These are phyloP conservation scores for Penicillium expansum DNA, from an alignment of 2,329 filamentous ascomycete species.

Conservation along the genomic window DNA sequence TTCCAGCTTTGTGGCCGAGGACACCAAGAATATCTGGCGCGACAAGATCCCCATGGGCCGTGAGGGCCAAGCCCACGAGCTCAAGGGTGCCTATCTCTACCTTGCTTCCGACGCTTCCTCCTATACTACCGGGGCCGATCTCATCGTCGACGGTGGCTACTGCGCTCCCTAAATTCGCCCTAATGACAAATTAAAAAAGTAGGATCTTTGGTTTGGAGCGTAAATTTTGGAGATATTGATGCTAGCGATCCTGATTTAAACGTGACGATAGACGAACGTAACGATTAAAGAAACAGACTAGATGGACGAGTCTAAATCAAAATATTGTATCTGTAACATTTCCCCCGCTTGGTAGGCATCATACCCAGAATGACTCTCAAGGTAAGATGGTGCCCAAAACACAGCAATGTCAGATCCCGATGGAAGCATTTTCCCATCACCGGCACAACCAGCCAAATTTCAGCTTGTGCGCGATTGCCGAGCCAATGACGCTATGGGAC, in stretches of 20 bases:
- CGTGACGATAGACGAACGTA: constrained; percentile 8
- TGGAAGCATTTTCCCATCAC: background rate
- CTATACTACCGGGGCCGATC: constrained; percentile 73
- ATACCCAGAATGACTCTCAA: background rate
- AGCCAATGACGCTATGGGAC: background rate
- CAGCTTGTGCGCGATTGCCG: constrained; percentile 1
- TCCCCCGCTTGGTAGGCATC: background rate
- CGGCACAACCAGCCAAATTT: background rate
- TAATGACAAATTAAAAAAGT: background rate
- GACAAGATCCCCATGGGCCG: constrained; percentile 78
- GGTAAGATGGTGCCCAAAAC: background rate
- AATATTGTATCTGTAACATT: background rate
- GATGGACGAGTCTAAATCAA: background rate
- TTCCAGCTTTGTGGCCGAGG: constrained; percentile 60
- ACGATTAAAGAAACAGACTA: background rate
- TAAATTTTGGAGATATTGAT: background rate
- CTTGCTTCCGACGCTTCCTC: constrained; percentile 77
- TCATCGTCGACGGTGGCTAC: constrained; percentile 76
- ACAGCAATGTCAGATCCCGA: background rate
- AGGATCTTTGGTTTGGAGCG: background rate
- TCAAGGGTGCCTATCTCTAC: constrained; percentile 81
- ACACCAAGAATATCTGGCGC: constrained; percentile 71
- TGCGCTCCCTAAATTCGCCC: constrained; percentile 20
- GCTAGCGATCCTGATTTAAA: background rate
- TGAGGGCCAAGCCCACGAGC: constrained; percentile 68